Percentiles rank a stretch among this genome's conserved stretches.
phyloP scores from a whole-genome alignment of 2,329 filamentous ascomycete genomes.

The Escovopsis sp. region DNA sequence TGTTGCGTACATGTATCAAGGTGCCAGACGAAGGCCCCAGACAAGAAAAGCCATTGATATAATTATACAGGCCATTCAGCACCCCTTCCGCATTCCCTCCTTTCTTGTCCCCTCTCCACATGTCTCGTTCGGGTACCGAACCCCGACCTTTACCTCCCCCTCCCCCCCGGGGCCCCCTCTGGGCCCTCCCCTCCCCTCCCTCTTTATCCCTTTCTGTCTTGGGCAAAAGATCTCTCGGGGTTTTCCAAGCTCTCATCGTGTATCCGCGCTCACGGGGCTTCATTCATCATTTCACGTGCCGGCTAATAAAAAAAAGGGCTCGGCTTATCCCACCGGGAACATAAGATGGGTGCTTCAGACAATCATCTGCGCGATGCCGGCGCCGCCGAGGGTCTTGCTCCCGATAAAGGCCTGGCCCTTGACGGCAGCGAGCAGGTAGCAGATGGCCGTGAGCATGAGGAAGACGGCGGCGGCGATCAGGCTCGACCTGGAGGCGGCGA shows the following conservation, averaged over 20 bases:
- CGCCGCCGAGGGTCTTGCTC: slow-evolving; percentile 91
- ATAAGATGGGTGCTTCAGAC: slow-evolving; percentile 35
- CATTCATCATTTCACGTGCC: slow-evolving; percentile 3
- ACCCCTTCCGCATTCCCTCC: neutral
- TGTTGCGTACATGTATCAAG: neutral
- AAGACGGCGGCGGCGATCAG: slow-evolving; percentile 79
- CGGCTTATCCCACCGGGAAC: too few species aligned
- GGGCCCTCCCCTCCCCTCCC: too few species aligned
- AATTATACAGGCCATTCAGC: slow-evolving; percentile 2
- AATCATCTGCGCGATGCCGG: slow-evolving; percentile 95
- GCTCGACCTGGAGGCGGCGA: slow-evolving; percentile 48
- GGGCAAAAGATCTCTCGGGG: slow-evolving; percentile 1
- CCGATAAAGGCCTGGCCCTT: slow-evolving; percentile 78
- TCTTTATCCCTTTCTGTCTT: too few species aligned
- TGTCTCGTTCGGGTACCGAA: too few species aligned
- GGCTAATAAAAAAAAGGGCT: too few species aligned
- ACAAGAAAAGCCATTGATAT: neutral
- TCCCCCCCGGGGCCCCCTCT: too few species aligned
- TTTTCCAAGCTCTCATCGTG: neutral
- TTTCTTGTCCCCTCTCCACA: too few species aligned
- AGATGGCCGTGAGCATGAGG: slow-evolving; percentile 58
- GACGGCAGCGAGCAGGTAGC: slow-evolving; percentile 66
- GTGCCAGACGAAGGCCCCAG: slow-evolving; percentile 4
- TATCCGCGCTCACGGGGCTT: neutral
- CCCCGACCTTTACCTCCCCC: too few species aligned